Percentiles rank a stretch among this genome's conserved stretches.
Conservation (phyloP, 805 yeast species). For the Myxozyma melibiosi region DNA sequence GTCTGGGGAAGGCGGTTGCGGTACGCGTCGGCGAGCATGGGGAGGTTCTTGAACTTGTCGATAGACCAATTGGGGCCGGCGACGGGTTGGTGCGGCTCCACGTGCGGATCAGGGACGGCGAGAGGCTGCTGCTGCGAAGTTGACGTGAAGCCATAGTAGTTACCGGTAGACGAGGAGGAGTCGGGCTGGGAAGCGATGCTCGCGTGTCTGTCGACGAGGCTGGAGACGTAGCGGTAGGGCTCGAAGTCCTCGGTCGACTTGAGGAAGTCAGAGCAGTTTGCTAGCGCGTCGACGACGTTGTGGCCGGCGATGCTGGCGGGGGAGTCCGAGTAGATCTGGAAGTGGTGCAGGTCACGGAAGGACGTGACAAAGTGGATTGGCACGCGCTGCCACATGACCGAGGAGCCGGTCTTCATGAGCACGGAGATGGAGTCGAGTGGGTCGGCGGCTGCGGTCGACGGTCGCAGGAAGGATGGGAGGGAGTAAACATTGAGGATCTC, state of each 20-base stretch:
- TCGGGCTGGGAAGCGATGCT: constrained; percentile 2
- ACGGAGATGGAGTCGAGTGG: constrained; percentile 6
- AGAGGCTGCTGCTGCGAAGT: neutral
- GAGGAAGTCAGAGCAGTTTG: constrained; percentile 16
- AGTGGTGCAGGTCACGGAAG: constrained; percentile 37
- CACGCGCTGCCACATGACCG: constrained; percentile 41
- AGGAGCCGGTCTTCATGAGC: constrained; percentile 44
- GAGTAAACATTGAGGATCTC: neutral
- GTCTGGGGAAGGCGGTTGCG: constrained; percentile 30
- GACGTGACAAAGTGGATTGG: constrained; percentile 44
- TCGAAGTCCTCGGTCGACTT: constrained; percentile 26
- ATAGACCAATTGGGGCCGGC: constrained; percentile 39
- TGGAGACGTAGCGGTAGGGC: constrained; percentile 32
- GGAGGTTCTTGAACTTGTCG: constrained; percentile 45
- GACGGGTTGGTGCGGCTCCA: neutral
- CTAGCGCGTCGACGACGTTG: constrained; percentile 40
- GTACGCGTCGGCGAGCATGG: constrained; percentile 44
- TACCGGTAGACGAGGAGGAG: neutral
- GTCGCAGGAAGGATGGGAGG: neutral
- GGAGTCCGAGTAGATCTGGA: constrained; percentile 43
- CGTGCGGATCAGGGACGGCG: neutral
- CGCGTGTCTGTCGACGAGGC: constrained; percentile 3
- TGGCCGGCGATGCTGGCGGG: constrained; percentile 40
- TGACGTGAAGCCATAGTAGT: neutral
- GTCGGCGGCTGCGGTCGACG: neutral